Conservation (phyloP, 805 yeast genomes). For the Brettanomyces sp. region DNA sequence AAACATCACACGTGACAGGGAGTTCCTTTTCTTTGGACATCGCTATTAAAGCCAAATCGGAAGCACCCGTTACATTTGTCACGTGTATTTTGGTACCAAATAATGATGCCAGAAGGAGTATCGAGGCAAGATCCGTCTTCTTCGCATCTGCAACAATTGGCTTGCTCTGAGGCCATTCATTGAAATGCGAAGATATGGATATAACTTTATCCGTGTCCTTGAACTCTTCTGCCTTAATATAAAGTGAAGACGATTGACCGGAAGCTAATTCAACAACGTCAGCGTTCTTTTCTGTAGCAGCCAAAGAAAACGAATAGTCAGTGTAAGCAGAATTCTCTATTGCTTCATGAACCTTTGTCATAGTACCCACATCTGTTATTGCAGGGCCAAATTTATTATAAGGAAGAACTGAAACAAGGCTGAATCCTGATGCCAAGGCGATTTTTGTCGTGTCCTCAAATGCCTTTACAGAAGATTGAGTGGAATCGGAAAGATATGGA, state of each 20-base stretch:
- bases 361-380: constrained; percentile 55
- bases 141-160: constrained; percentile 89
- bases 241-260: constrained; percentile 64
- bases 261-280: constrained; percentile 53
- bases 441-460: constrained; percentile 61
- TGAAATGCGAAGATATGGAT: constrained; percentile 70
- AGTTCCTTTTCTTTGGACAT: constrained; percentile 79
- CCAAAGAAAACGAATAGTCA: constrained; percentile 74
- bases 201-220: constrained; percentile 54
- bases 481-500: constrained; percentile 47
- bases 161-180: constrained; percentile 74
- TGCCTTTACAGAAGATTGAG: constrained; percentile 34
- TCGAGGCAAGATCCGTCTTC: constrained; percentile 88
- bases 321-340: constrained; percentile 57
- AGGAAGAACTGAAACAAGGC: constrained; percentile 75
- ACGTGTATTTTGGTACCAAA: constrained; percentile 81
- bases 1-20: constrained; percentile 83
- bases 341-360: constrained; percentile 52
- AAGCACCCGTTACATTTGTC: constrained; percentile 72
- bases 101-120: constrained; percentile 78
- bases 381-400: constrained; percentile 52
- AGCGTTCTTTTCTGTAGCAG: constrained; percentile 69
- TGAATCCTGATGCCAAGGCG: constrained; percentile 80
- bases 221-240: constrained; percentile 70
- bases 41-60: constrained; percentile 73